Percentiles rank a stretch among this genome's conserved stretches.
These are phyloP conservation scores for Zygoascus ofunaensis DNA, from an alignment of 805 yeast genomes.

Conservation along the genomic window DNA sequence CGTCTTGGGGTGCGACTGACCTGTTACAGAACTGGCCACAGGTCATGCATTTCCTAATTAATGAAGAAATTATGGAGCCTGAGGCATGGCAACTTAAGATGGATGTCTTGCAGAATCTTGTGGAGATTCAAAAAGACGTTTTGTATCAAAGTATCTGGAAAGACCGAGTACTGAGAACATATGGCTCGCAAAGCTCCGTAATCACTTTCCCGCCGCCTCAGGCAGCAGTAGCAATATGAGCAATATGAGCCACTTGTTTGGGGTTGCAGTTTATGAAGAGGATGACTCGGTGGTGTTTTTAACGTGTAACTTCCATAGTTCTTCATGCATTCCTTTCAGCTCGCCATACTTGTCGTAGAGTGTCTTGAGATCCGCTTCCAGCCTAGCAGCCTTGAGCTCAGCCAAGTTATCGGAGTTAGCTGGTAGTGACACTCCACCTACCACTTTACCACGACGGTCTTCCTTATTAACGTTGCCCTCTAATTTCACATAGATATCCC, in stretches of 20 bases:
- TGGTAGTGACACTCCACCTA: neutral
- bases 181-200: neutral
- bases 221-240: neutral
- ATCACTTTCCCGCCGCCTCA: neutral
- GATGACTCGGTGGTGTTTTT: neutral
- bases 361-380: slow-evolving; percentile 14
- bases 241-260: neutral
- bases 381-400: slow-evolving; percentile 11
- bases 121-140: neutral
- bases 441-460: neutral
- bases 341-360: slow-evolving; percentile 13
- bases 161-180: neutral
- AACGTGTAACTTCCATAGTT: slow-evolving; percentile 18
- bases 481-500: slow-evolving; percentile 15
- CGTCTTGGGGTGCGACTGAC: slow-evolving; percentile 19
- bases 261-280: too few relatives aligned
- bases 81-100: neutral
- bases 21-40: slow-evolving; percentile 25
- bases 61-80: neutral
- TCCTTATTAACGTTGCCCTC: too few relatives aligned
- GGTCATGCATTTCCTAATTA: slow-evolving; percentile 18
- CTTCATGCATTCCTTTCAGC: slow-evolving; percentile 16
- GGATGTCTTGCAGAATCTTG: slow-evolving; percentile 1
- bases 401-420: slow-evolving; percentile 9
- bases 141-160: slow-evolving; percentile 2